Evolutionary conservation across 805 yeast species (phyloP).

Genomic region (Starmera dryadoides): DNA sequence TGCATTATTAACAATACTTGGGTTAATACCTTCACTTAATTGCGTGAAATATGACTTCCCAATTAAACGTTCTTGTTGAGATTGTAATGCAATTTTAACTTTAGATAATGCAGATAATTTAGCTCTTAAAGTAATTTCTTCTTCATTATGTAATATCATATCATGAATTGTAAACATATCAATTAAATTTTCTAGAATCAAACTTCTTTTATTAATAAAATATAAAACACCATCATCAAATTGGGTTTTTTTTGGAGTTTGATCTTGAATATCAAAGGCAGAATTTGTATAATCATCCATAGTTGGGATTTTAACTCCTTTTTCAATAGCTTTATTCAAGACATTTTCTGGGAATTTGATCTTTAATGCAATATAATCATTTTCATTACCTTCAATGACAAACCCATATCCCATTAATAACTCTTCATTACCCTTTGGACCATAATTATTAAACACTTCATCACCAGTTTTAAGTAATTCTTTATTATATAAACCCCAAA

Average conservation of each 20-base stretch:
- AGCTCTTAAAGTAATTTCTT: slow-evolving; percentile 39
- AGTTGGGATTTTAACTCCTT: slow-evolving; percentile 29
- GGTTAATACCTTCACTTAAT: slow-evolving; percentile 8
- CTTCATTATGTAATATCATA: slow-evolving; percentile 26
- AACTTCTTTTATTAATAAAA: slow-evolving; percentile 21
- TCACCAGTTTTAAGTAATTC: slow-evolving; percentile 16
- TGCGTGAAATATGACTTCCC: slow-evolving; percentile 4
- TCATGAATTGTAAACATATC: slow-evolving; percentile 21
- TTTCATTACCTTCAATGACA: slow-evolving; percentile 40
- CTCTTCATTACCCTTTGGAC: slow-evolving; percentile 87
- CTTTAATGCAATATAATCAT: slow-evolving; percentile 58
- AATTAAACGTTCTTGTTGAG: slow-evolving; percentile 29
- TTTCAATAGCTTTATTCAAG: slow-evolving; percentile 24
- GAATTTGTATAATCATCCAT: slow-evolving; percentile 33
- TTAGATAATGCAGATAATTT: slow-evolving; percentile 51
- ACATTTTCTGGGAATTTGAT: slow-evolving; percentile 35
- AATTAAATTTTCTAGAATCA: slow-evolving; percentile 17
- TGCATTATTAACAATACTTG: slow-evolving; percentile 22
- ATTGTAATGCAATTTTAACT: slow-evolving; percentile 45
- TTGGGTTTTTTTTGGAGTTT: slow-evolving; percentile 1
- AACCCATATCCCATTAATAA: slow-evolving; percentile 77
- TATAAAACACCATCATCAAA: slow-evolving; percentile 24
- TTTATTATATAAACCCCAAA: slow-evolving; percentile 9
- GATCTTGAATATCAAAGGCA: slow-evolving; percentile 23
- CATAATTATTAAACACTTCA: slow-evolving; percentile 77